phyloP scores from a whole-genome alignment of 768 basidiomycete species.

The Tylopilus rubrobrunneus region DNA sequence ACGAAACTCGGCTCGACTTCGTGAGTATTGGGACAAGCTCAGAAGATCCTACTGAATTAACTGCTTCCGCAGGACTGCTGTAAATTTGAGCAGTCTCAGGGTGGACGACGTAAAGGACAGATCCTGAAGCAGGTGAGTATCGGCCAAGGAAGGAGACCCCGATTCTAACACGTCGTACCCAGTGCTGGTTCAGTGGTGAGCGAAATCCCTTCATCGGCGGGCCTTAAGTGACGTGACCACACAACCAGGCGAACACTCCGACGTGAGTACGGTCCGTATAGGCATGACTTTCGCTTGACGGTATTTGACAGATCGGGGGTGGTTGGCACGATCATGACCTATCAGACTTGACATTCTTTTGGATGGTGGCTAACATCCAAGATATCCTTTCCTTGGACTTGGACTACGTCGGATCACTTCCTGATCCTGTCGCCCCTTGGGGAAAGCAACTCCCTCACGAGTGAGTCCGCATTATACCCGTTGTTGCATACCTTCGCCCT shows the following conservation, averaged over 20 bases:
- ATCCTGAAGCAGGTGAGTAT: slow-evolving; percentile 54
- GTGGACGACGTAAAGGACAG: slow-evolving; percentile 52
- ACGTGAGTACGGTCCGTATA: slow-evolving; percentile 5
- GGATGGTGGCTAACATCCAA: slow-evolving; percentile 61
- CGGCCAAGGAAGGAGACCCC: neutral
- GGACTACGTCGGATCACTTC: slow-evolving; percentile 46
- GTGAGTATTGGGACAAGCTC: slow-evolving; percentile 35
- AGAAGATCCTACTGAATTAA: neutral
- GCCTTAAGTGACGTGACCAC: slow-evolving; percentile 6
- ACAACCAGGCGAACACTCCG: slow-evolving; percentile 28
- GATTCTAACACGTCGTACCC: slow-evolving; percentile 5
- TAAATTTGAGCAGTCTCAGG: slow-evolving; percentile 58
- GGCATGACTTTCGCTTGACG: neutral
- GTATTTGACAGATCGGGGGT: slow-evolving; percentile 53
- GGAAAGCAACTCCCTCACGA: slow-evolving; percentile 60
- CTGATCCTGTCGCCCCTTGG: slow-evolving; percentile 54
- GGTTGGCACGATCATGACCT: slow-evolving; percentile 67
- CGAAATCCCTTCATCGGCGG: neutral
- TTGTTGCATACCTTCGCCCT: neutral
- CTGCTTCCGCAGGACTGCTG: slow-evolving; percentile 44
- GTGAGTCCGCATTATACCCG: slow-evolving; percentile 34
- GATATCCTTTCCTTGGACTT: slow-evolving; percentile 55
- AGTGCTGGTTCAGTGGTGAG: slow-evolving; percentile 74
- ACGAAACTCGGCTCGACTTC: slow-evolving; percentile 66
- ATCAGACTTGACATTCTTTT: slow-evolving; percentile 57